Evolutionary conservation across 768 basidiomycete genomes (phyloP).

Genomic region (Phylloporus sp.): DNA sequence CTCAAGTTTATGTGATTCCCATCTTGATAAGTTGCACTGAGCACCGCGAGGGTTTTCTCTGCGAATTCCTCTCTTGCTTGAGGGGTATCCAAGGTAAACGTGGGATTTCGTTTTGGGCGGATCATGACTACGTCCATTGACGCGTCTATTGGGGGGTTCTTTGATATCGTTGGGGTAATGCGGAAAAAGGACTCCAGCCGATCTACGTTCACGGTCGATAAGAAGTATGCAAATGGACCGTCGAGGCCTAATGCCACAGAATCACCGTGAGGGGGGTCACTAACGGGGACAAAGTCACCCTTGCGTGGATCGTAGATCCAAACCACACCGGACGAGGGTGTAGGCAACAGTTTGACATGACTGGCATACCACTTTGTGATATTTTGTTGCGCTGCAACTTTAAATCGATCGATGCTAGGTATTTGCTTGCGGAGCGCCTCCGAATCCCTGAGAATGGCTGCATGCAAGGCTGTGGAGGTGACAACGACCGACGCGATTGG

Average conservation of each 20-base stretch:
- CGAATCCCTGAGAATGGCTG: slow-evolving; percentile 78
- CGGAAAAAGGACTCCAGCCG: slow-evolving; percentile 81
- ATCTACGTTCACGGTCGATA: slow-evolving; percentile 79
- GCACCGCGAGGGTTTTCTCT: slow-evolving; percentile 47
- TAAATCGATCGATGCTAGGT: slow-evolving; percentile 83
- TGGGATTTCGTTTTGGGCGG: slow-evolving; percentile 64
- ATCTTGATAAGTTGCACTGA: slow-evolving; percentile 71
- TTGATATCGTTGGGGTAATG: slow-evolving; percentile 61
- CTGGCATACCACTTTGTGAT: slow-evolving; percentile 68
- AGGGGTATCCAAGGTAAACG: slow-evolving; percentile 37
- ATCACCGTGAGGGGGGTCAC: slow-evolving; percentile 30
- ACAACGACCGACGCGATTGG: slow-evolving; percentile 70
- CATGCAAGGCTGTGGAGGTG: slow-evolving; percentile 81
- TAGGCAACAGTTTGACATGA: slow-evolving; percentile 52
- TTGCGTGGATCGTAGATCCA: slow-evolving; percentile 57
- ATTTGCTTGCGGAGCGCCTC: slow-evolving; percentile 65
- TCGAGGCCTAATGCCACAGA: slow-evolving; percentile 45
- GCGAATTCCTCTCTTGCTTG: slow-evolving; percentile 49
- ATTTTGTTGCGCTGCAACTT: slow-evolving; percentile 78
- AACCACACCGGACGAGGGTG: slow-evolving; percentile 37
- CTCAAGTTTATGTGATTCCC: slow-evolving; percentile 65
- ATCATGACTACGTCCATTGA: slow-evolving; percentile 75
- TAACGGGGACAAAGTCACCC: slow-evolving; percentile 46
- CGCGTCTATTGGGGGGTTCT: slow-evolving; percentile 39
- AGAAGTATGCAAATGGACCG: slow-evolving; percentile 86